Evolutionary conservation across 768 basidiomycete genomes (phyloP), one percentile per base, ranked within the genome.

Genomic region (Tulasnella sp.): DNA sequence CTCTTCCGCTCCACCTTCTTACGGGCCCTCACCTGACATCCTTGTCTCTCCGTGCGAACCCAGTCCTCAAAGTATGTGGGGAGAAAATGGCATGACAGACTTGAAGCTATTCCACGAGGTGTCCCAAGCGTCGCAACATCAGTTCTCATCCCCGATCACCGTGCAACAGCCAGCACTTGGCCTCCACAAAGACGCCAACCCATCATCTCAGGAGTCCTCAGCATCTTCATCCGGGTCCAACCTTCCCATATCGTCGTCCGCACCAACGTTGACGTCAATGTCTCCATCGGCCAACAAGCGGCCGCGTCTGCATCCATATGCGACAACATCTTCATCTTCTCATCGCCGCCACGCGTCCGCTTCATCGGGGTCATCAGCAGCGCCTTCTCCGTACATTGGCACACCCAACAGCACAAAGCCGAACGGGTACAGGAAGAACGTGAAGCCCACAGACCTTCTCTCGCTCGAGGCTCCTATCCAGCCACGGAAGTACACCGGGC

Each of bases 381-480:
- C 53, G 24, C 53, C 53, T 41, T 55, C 53, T 1, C 53, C 53
- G 34, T 55, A 38, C 41, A 32, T 55, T 9, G 53, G 53, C 21
- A 15, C 53, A n/a, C 10, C 27, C 24, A 26, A 10, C n/a, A 34
- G 30, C 17, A 55, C 53, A 15, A 50, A 29, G 26, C 58, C 45
- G n/a, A 87, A 80, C 2, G 85, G 84, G 15, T 86, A 83, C 5
- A 81, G 86, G 64, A 82, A 80, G 70, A 83, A 84, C 68, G 71
- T 84, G 41, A 79, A 78, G 2, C 82, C 86, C 1, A 78, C 78
- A 29, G 67, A 76, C 2, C 77, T 89, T n/a, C 78, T 92, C 21
- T 77, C 84, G n/a, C 67, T 83, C 64, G 81, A 86, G 51, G 90
- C 90, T 1, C 91, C 90, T 0, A 88, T 84, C 1, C 90, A 93